phyloP scores from a whole-genome alignment of 2,329 filamentous ascomycete species.

The Ophiobolus disseminans region DNA sequence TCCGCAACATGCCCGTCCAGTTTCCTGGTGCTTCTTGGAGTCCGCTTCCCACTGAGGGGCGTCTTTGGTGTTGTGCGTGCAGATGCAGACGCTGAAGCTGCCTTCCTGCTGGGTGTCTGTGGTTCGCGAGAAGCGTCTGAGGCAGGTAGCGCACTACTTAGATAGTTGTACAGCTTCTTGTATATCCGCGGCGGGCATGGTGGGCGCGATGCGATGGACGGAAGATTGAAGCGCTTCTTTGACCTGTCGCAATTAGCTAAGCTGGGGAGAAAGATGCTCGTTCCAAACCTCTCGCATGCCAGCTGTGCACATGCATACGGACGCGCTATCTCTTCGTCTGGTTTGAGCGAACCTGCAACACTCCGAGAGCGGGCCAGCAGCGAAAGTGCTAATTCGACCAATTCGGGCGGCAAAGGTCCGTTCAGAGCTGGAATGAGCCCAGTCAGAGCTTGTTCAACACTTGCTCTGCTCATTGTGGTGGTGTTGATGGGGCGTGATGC shows the following conservation, averaged over 20 bases:
- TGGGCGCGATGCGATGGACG: slow-evolving; percentile 43
- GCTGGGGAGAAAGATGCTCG: too few species aligned
- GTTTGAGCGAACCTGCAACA: slow-evolving; percentile 57
- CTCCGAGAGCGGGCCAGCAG: slow-evolving; percentile 47
- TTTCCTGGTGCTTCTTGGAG: slow-evolving; percentile 26
- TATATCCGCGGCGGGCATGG: slow-evolving; percentile 64
- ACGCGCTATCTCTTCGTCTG: slow-evolving; percentile 47
- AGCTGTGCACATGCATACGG: slow-evolving; percentile 57
- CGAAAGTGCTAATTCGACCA: slow-evolving; percentile 43
- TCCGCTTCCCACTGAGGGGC: slow-evolving; percentile 29
- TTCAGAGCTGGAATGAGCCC: slow-evolving; percentile 53
- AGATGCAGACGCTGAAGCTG: slow-evolving; percentile 27
- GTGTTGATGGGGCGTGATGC: not conserved
- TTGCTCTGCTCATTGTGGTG: slow-evolving; percentile 27
- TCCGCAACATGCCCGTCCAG: slow-evolving; percentile 20
- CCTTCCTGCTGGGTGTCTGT: slow-evolving; percentile 42
- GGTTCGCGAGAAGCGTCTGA: slow-evolving; percentile 31
- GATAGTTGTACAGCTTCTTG: slow-evolving; percentile 80
- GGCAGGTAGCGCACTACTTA: slow-evolving; percentile 73
- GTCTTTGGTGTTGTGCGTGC: slow-evolving; percentile 37
- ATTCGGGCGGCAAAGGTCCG: slow-evolving; percentile 40
- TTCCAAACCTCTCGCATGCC: slow-evolving; percentile 90
- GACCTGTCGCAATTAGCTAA: slow-evolving; percentile 63
- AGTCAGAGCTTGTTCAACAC: slow-evolving; percentile 43
- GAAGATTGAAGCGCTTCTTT: slow-evolving; percentile 57